Percentiles rank a stretch among this genome's conserved stretches.
phyloP scores from a whole-genome alignment of 2,329 filamentous ascomycete genomes.

The Alternaria conjuncta region DNA sequence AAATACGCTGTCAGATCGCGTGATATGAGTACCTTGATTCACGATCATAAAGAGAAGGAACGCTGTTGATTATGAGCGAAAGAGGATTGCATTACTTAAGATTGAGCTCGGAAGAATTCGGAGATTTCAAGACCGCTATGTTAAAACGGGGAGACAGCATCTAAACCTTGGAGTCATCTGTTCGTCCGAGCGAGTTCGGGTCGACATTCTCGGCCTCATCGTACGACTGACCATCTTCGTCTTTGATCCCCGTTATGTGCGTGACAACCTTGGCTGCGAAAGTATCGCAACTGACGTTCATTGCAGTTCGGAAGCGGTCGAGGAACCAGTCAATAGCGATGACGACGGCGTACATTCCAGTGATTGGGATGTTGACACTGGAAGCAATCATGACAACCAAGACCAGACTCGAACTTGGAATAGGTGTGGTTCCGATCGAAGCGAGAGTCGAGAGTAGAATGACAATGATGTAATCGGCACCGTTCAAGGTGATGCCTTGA shows the following conservation, averaged over 20 bases:
- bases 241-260: slow-evolving; percentile 49
- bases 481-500: slow-evolving; percentile 54
- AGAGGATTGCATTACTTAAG: background rate
- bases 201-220: slow-evolving; percentile 14
- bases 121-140: background rate
- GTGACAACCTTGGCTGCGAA: slow-evolving; percentile 52
- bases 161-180: slow-evolving; percentile 7
- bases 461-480: slow-evolving; percentile 58
- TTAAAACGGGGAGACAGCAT: no score
- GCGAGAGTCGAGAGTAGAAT: slow-evolving; percentile 58
- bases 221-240: slow-evolving; percentile 36
- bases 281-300: slow-evolving; percentile 61
- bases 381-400: slow-evolving; percentile 60
- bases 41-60: background rate
- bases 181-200: slow-evolving; percentile 11
- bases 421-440: slow-evolving; percentile 62
- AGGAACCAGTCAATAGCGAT: slow-evolving; percentile 64
- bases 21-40: background rate
- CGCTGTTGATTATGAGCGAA: background rate
- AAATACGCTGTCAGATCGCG: background rate
- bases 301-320: slow-evolving; percentile 61
- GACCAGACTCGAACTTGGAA: slow-evolving; percentile 60
- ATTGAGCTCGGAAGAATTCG: background rate
- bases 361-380: slow-evolving; percentile 54
- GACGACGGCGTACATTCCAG: slow-evolving; percentile 60